Base-by-base conservation (phyloP, 192 early-diverging fungal species). In the Rhizophagus clarus region DNA sequence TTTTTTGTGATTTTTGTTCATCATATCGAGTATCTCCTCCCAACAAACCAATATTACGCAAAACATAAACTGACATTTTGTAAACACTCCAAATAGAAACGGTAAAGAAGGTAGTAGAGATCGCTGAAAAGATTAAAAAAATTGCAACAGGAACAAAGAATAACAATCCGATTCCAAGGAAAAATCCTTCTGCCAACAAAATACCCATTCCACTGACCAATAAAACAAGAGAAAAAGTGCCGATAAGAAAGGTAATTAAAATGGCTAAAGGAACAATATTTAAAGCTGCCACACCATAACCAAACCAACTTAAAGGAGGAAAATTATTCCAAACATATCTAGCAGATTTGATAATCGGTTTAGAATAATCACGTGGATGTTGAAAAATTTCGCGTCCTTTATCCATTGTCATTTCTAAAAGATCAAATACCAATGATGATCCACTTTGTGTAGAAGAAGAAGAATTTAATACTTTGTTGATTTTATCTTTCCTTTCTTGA, bases 271-370 rank as follows among this genome's bases (percentile, higher is more conserved):
- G 71, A 49, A 72, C 10, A 24, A 34, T 11, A 49, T 72, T 72
- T 26, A 72, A 49, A 49, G 24, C 45, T n/a, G 17, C 15, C 2
- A 28, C 45, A 6, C 71, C 71, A 29, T 72, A 72, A 51, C n/a
- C 45, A 26, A 72, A 72, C 71, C 71, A 72, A 51, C 45, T 72
- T 12, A 47, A 4, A 72, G 71, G 71, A 47, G 71, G 71, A 22
- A 72, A 72, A 29, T 72, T n/a, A 28, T 26, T 22, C 71, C 71
- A 72, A 72, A 49, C 14, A 22, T 70, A 70, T 40, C 9, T 7
- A 20, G 22, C 68, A 0, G 32, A 28, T 9, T n/a, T 70, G 15
- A n/a, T 22, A 3, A 70, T 2, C 7, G 20, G 17, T 9, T n/a
- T 15, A 34, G 32, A 20, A 32, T 68, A 68, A 20, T 70, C 68